These are phyloP conservation scores for Gracilaria domingensis DNA, from an alignment of 23 red algal species.

Conservation along the genomic window DNA sequence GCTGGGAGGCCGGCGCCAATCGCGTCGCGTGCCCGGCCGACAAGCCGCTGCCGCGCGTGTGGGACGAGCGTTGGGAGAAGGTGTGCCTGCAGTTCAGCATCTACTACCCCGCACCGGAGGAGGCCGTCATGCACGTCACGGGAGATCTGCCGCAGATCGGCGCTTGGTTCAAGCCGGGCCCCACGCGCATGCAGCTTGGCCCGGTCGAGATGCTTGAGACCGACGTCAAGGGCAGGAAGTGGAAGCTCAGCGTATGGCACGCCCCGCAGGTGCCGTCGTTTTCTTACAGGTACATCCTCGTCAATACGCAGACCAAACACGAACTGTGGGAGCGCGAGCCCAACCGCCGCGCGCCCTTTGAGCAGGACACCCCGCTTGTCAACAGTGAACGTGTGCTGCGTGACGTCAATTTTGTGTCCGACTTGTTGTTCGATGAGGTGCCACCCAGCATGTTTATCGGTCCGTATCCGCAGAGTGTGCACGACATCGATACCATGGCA, in stretches of 20 bases:
- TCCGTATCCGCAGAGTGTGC: conserved; percentile 86
- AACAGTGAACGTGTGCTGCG: conserved; percentile 55
- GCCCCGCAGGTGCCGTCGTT: conserved; percentile 26
- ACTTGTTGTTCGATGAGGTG: conserved; percentile 75
- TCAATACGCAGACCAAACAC: conserved; percentile 42
- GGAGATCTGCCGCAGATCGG: conserved; percentile 85
- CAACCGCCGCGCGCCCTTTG: conserved; percentile 76
- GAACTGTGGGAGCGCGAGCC: conserved; percentile 92
- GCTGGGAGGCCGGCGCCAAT: conserved; percentile 74
- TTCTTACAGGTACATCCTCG: conserved; percentile 82
- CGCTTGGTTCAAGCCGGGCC: conserved; percentile 84
- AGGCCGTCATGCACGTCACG: conserved; percentile 75
- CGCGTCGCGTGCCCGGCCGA: conserved; percentile 38
- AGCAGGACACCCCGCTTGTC: conserved; percentile 14
- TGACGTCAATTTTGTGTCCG: conserved; percentile 93
- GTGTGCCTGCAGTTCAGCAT: conserved; percentile 71
- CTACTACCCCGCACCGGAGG: conserved; percentile 68
- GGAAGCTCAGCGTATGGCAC: conserved; percentile 66
- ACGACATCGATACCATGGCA: conserved; percentile 74
- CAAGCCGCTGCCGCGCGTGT: conserved; percentile 15
- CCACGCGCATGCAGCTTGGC: conserved; percentile 73
- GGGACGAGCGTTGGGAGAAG: conserved; percentile 77
- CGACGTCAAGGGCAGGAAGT: conserved; percentile 83
- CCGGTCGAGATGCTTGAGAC: conserved; percentile 81
- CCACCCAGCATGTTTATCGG: conserved; percentile 85